phyloP scores from a whole-genome alignment of 2,329 filamentous ascomycete species.

The Hansfordia pulvinata region DNA sequence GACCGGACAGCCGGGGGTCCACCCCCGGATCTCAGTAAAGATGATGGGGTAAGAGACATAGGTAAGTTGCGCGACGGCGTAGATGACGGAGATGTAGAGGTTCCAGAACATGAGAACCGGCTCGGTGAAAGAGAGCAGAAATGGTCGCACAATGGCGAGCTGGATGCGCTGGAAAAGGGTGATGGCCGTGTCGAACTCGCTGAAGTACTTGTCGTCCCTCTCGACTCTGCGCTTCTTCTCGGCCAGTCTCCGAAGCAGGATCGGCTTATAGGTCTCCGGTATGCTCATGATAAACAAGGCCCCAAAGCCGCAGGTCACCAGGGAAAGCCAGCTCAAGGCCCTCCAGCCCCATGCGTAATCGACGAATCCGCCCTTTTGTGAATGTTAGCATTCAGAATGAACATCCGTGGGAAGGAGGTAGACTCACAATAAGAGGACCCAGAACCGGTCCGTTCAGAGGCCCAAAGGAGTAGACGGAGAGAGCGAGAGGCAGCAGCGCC shows the following conservation, averaged over 20 bases:
- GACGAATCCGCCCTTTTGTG: conserved; percentile 49
- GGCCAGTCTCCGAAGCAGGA: conserved; percentile 34
- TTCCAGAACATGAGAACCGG: conserved; percentile 40
- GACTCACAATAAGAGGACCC: conserved; percentile 14
- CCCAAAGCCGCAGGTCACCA: conserved; percentile 38
- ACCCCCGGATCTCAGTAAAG: conserved; percentile 41
- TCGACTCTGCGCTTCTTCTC: conserved; percentile 31
- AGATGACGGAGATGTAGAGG: conserved; percentile 49
- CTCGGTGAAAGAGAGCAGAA: conserved; percentile 46
- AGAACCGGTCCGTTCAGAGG: conserved; percentile 43
- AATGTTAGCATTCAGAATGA: too few relatives aligned
- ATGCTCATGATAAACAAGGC: conserved; percentile 33
- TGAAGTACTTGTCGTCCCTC: conserved; percentile 36
- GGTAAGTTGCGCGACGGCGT: conserved; percentile 50
- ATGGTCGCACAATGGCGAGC: conserved; percentile 43
- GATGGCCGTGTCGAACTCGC: conserved; percentile 43
- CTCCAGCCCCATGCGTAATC: conserved; percentile 46
- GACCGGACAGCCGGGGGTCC: conserved; percentile 41
- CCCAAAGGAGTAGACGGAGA: conserved; percentile 48
- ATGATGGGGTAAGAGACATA: conserved; percentile 53
- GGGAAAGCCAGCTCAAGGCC: conserved; percentile 46
- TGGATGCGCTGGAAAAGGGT: conserved; percentile 37
- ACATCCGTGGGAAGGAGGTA: too few relatives aligned
- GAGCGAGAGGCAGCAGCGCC: conserved; percentile 47
- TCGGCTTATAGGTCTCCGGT: conserved; percentile 41